A percentile compares a stretch with the other conserved stretches of the same genome.
These are phyloP conservation scores for Pseudophaeomoniella oleicola DNA, from an alignment of 2,329 filamentous ascomycete species.

Conservation along the genomic window DNA sequence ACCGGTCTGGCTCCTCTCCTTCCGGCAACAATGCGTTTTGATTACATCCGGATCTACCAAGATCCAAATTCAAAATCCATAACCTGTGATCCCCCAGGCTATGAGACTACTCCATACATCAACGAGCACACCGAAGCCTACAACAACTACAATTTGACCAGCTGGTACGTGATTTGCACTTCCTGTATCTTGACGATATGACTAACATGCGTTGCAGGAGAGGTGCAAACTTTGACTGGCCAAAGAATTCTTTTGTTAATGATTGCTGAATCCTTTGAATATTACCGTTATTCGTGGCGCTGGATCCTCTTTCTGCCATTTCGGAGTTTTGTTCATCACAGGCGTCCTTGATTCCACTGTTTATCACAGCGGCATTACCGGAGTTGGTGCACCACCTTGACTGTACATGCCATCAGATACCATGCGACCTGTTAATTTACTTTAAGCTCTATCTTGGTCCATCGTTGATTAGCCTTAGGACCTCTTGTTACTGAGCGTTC, in stretches of 20 bases:
- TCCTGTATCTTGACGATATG: neutral
- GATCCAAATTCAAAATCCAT: slow-evolving; percentile 41
- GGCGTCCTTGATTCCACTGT: slow-evolving; percentile 1
- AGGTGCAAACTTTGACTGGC: slow-evolving; percentile 14
- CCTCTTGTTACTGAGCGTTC: neutral
- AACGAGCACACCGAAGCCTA: slow-evolving; percentile 46
- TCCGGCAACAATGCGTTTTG: slow-evolving; percentile 52
- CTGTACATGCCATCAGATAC: neutral
- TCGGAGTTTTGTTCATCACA: slow-evolving; percentile 1
- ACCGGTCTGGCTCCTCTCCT: slow-evolving; percentile 39
- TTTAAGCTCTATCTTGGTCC: neutral
- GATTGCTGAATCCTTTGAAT: slow-evolving; percentile 6
- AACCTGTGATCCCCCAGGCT: slow-evolving; percentile 54
- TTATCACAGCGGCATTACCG: neutral
- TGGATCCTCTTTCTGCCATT: slow-evolving; percentile 1
- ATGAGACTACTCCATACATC: slow-evolving; percentile 55
- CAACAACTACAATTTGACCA: slow-evolving; percentile 47
- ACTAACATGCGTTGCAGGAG: slow-evolving; percentile 17
- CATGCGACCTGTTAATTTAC: neutral
- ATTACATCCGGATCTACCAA: slow-evolving; percentile 59
- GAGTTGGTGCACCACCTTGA: neutral
- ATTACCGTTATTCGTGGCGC: neutral
- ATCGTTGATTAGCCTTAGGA: neutral
- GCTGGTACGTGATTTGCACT: slow-evolving; percentile 35
- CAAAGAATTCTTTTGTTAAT: slow-evolving; percentile 12